Conservation (phyloP, 352 stramenopile species). For the Pythium rishiriense region DNA sequence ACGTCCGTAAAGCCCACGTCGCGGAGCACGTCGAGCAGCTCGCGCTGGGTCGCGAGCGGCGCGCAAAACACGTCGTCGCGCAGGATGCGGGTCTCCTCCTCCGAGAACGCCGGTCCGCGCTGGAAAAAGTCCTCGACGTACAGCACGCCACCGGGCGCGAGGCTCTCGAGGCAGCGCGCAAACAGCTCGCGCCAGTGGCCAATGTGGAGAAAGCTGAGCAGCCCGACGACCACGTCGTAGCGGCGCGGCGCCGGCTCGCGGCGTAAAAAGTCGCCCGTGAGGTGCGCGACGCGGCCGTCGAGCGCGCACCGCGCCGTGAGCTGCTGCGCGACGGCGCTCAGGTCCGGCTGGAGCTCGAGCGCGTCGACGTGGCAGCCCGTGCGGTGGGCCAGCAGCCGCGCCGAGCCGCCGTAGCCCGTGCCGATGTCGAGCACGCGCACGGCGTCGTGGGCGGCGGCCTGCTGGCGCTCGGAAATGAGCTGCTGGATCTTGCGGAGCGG, state of each 20-base stretch:
- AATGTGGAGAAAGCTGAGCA: slow-evolving; percentile 84
- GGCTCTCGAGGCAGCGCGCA: slow-evolving; percentile 47
- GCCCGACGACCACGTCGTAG: slow-evolving; percentile 66
- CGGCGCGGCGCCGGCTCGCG: slow-evolving; percentile 21
- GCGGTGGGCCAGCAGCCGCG: slow-evolving; percentile 74
- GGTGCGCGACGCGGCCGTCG: slow-evolving; percentile 44
- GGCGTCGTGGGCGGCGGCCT: slow-evolving; percentile 2
- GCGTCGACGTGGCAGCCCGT: slow-evolving; percentile 65
- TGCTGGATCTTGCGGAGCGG: slow-evolving; percentile 48
- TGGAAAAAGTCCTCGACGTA: slow-evolving; percentile 85
- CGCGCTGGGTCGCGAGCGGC: slow-evolving; percentile 38
- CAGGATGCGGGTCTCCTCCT: slow-evolving; percentile 47
- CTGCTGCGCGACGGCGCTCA: slow-evolving; percentile 54
- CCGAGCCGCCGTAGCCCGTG: slow-evolving; percentile 88
- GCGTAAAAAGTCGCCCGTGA: slow-evolving; percentile 69
- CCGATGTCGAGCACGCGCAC: slow-evolving; percentile 83
- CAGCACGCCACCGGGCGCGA: slow-evolving; percentile 64
- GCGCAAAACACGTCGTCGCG: slow-evolving; percentile 65
- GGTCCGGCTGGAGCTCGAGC: slow-evolving; percentile 79
- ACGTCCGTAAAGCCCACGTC: slow-evolving; percentile 55
- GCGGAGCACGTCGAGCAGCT: slow-evolving; percentile 45
- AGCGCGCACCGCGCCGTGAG: slow-evolving; percentile 65
- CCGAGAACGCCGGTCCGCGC: slow-evolving; percentile 38
- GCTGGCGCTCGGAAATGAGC: slow-evolving; percentile 29
- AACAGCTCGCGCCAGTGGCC: slow-evolving; percentile 62